Percentiles rank a stretch among this genome's conserved stretches.
Evolutionary conservation across 805 yeast species (phyloP).

Genomic region (Starmerella riodocensis): DNA sequence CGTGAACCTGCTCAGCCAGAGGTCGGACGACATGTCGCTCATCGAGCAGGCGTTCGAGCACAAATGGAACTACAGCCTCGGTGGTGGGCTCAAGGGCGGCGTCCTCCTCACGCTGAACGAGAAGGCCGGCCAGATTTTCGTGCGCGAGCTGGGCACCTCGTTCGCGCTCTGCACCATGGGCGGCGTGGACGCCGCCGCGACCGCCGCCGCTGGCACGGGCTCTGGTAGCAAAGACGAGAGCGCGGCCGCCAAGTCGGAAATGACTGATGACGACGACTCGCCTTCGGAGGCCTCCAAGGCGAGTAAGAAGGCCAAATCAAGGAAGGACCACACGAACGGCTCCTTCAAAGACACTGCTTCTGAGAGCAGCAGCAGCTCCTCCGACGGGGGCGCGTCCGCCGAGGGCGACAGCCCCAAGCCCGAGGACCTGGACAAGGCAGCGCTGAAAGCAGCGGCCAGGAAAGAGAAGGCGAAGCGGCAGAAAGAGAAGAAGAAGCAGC

Average conservation of each 20-base stretch:
- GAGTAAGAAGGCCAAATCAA: not conserved
- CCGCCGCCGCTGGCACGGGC: no score
- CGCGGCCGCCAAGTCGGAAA: not conserved
- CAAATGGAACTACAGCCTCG: conserved; percentile 64
- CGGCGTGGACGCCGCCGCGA: no score
- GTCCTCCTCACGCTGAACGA: not conserved
- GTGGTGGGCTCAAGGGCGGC: conserved; percentile 28
- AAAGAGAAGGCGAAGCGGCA: conserved; percentile 1
- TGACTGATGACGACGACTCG: not conserved
- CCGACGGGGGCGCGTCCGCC: no score
- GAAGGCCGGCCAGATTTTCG: no score
- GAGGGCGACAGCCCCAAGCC: no score
- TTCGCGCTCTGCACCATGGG: no score
- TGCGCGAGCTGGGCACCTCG: no score
- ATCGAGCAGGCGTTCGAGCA: conserved; percentile 44
- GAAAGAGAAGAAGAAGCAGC: conserved; percentile 2
- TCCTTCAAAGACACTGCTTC: no score
- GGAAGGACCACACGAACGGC: not conserved
- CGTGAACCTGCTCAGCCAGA: conserved; percentile 47
- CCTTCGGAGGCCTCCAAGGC: not conserved
- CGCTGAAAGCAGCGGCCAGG: not conserved
- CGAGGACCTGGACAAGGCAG: no score
- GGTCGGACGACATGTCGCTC: conserved; percentile 21
- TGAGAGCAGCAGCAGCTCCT: no score
- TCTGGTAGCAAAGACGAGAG: no score